Conservation (phyloP, 1,139 yeast species). For the Nakaseomyces sp. region DNA sequence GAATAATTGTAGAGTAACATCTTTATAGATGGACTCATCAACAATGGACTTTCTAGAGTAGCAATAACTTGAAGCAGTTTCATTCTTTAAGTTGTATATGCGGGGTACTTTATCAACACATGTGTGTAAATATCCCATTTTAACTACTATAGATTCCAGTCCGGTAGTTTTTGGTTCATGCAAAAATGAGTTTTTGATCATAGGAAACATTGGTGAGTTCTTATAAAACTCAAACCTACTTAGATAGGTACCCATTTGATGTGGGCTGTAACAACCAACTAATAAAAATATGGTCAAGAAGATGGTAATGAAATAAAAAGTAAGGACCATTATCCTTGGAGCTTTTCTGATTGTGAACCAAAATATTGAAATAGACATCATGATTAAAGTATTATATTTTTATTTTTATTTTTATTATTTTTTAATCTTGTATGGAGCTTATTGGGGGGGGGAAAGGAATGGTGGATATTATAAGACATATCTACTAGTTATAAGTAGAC, state of each 20-base stretch:
- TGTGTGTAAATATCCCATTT: constrained; percentile 29
- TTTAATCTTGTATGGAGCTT: too few species aligned
- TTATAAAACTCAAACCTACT: constrained; percentile 22
- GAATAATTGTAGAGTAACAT: constrained; percentile 22
- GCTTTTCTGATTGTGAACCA: constrained; percentile 24
- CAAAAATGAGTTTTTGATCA: constrained; percentile 22
- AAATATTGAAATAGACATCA: constrained; percentile 7
- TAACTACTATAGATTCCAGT: constrained; percentile 22
- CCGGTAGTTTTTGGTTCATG: constrained; percentile 15
- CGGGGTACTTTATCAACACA: constrained; percentile 28
- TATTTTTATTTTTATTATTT: background rate
- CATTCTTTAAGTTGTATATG: constrained; percentile 12
- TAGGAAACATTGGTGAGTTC: constrained; percentile 24
- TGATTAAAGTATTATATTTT: background rate
- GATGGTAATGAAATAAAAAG: constrained; percentile 24
- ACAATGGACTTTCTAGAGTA: constrained; percentile 23
- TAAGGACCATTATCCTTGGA: constrained; percentile 25
- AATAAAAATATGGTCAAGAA: constrained; percentile 26
- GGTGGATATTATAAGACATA: too few species aligned
- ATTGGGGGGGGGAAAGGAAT: too few species aligned
- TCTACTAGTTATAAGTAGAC: too few species aligned
- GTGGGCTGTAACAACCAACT: constrained; percentile 24
- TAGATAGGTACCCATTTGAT: constrained; percentile 24
- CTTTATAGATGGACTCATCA: constrained; percentile 19
- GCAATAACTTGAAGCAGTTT: constrained; percentile 17